phyloP scores from a whole-genome alignment of 2,329 filamentous ascomycete species.

The Cladophialophora immunda region DNA sequence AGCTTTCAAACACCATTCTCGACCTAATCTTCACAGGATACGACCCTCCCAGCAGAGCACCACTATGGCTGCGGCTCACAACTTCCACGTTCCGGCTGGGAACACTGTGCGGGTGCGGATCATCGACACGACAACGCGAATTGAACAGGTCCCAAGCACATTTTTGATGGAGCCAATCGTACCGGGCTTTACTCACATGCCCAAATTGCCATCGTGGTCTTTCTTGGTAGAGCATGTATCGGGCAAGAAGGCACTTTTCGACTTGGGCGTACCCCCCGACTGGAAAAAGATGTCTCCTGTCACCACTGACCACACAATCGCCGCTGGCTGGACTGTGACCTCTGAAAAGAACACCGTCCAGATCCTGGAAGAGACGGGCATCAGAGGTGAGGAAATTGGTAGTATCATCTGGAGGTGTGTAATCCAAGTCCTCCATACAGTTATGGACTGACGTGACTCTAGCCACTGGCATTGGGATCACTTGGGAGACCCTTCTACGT shows the following conservation, averaged over 20 bases:
- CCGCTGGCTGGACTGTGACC: constrained; percentile 7
- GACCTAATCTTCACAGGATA: neutral
- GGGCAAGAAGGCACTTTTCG: constrained; percentile 45
- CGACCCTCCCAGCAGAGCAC: neutral
- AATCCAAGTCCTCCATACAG: neutral
- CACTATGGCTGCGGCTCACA: neutral
- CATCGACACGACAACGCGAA: constrained; percentile 11
- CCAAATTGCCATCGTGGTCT: constrained; percentile 6
- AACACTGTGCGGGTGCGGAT: constrained; percentile 18
- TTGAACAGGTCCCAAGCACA: neutral
- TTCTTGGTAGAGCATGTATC: constrained; percentile 58
- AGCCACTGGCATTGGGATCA: constrained; percentile 53
- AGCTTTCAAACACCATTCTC: neutral
- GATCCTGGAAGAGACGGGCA: constrained; percentile 34
- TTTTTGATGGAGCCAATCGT: constrained; percentile 10
- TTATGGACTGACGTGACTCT: neutral
- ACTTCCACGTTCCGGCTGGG: constrained; percentile 10
- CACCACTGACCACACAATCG: neutral
- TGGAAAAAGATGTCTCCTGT: constrained; percentile 25
- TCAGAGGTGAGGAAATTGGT: constrained; percentile 22
- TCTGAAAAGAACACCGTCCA: constrained; percentile 32
- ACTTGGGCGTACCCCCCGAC: constrained; percentile 45
- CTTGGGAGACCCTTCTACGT: constrained; percentile 59
- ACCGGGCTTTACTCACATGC: constrained; percentile 1
- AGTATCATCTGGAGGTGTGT: constrained; percentile 33